phyloP scores from a whole-genome alignment of 139 green algal genomes.

The Chlamydomonas sp. region DNA sequence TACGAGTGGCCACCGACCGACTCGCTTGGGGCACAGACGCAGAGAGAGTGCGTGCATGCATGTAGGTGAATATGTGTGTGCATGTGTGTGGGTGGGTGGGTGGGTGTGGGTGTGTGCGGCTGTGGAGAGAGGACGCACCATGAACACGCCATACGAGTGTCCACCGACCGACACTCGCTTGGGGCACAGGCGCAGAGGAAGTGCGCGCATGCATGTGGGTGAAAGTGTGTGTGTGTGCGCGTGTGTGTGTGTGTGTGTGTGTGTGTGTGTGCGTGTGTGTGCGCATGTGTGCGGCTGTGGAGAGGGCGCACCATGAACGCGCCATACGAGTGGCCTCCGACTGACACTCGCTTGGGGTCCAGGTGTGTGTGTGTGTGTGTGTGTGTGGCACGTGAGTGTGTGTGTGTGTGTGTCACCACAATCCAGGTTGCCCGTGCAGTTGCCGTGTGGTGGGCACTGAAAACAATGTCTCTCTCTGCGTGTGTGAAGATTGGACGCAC shows the following conservation, averaged over 20 bases:
- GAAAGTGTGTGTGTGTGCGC: not conserved
- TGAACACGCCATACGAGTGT: not conserved
- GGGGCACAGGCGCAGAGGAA: not conserved
- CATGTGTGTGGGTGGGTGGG: too few species aligned
- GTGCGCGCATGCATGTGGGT: not conserved
- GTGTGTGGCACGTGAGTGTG: too few species aligned
- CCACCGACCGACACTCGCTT: not conserved
- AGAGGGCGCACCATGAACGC: constrained; percentile 52
- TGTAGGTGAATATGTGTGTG: too few species aligned
- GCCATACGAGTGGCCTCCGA: constrained; percentile 60
- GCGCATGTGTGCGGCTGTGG: not conserved
- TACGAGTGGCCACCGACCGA: constrained; percentile 11
- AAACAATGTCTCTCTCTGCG: too few species aligned
- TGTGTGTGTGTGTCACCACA: too few species aligned
- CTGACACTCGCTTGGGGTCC: constrained; percentile 65
- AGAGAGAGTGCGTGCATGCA: too few species aligned
- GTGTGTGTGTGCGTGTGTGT: not conserved
- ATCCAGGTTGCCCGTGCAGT: too few species aligned
- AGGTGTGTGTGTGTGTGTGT: too few species aligned
- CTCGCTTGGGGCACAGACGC: constrained; percentile 13
- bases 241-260: not conserved
- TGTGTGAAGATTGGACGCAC: too few species aligned
- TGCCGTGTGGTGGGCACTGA: too few species aligned
- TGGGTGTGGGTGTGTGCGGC: too few species aligned
- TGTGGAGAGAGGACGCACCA: too few species aligned